Evolutionary conservation across 768 basidiomycete species (phyloP), one percentile per base, ranked within the genome.

Genomic region (Termitomyces sp.): DNA sequence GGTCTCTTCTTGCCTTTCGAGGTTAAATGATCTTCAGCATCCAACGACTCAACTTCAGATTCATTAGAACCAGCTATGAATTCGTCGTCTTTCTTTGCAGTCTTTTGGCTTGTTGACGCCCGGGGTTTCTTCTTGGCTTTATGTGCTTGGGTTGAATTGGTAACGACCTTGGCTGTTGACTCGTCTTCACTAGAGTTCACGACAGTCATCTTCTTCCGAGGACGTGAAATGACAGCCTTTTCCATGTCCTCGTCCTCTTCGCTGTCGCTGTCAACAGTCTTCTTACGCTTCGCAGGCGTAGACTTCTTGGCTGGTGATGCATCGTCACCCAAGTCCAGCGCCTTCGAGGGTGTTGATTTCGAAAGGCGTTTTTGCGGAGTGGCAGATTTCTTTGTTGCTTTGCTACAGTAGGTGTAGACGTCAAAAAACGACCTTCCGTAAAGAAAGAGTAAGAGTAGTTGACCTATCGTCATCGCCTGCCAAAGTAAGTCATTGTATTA

Each of bases 161-260:
- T 79, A 4, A n/a, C 36, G 70, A 79, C 79, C 68, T 70, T 76
- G 2, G 75, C 75, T 1, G 77, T 75, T 0, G 73, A 63, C 47
- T 64, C 37, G 41, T 58, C 64, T 34, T 65, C 63, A 47, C 62
- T 66, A 29, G 64, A 63, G 13, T 60, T 12, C 18, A 66, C 22
- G 3, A 59, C 45, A 7, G 37, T 55, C 24, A 51, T 36, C 31
- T 51, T 51, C 51, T n/a, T 51, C 34, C 55, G 46, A 37, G 26
- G 62, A 2, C 63, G 63, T 6, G 69, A 53, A 28, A 15, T 28
- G 24, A 3, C 5, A 4, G 18, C 16, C 18, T 28, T 18, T 18
- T 51, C 39, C 24, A 48, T 44, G 29, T 44, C 28, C 12, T 41
- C 28, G 18, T 55, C 31, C 7, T 55, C 54, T 22, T 58, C 57